Evolutionary conservation across 2,329 filamentous ascomycete genomes (phyloP), one percentile per base, ranked within the genome.

Genomic region (Elsinoe perseae): DNA sequence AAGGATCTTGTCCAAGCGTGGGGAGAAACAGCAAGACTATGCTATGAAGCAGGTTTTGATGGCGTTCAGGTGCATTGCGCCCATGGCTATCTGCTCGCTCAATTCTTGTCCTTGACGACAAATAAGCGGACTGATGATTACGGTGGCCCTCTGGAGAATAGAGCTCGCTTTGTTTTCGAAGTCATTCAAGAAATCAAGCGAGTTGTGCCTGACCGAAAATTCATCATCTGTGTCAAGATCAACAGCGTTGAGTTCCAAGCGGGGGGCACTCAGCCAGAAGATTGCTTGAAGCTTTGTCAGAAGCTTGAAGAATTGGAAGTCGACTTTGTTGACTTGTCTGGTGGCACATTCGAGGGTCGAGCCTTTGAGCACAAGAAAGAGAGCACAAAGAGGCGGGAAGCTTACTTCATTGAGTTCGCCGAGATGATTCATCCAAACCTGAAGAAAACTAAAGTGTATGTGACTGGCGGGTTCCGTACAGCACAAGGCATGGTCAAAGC

Each of bases 71-170:
- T 69, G 4, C 53, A 69, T 50, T 64, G 63, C 28, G 66, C 66
- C 8, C 72, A 75, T 53, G 73, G 73, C 1, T 75, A 75, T 56
- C 64, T 75, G 2, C 60, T 75, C 3, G 66, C 70, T 12, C 69
- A 73, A 52, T 75, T 75, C 56, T 61, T 74, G 1, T 68, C 65
- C 0, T 66, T 68, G 0, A 66, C 73, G 4, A 72, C 70, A 14
- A 75, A 76, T 58, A 68, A 65, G 38, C 61, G 73, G 9, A 72
- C 68, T 1, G 73, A 75, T 53, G 62, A 63, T 36, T 76, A 76
- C 55, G 73, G 73, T 23, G 73, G 73, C 1, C 64, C 61, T 6
- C 69, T 74, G 30, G 67, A 73, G 46, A 73, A 73, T 56, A 61
- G 73, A 1, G 69, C 63, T 1, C 59, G 71, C 1, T 57, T 75